Percentiles rank a stretch among this genome's conserved stretches.
These are phyloP conservation scores for Pestalotiopsis sp. DNA, from an alignment of 2,329 filamentous ascomycete species.

Conservation along the genomic window DNA sequence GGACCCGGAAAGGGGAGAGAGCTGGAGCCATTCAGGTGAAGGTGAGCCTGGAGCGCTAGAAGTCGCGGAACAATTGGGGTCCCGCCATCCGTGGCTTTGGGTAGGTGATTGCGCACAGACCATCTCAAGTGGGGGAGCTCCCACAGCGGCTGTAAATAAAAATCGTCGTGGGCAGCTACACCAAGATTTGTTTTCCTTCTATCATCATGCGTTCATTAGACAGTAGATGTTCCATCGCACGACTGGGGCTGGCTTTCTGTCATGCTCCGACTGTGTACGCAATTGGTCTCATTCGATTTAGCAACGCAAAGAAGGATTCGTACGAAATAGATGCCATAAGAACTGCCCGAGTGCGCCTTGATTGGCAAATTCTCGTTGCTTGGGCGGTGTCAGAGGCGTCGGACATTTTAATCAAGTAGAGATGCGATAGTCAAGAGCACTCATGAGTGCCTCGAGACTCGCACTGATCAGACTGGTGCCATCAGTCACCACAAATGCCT, in stretches of 20 bases:
- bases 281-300: constrained; percentile 62
- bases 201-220: constrained; percentile 76
- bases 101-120: not conserved
- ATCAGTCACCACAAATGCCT: not conserved
- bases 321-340: constrained; percentile 64
- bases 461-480: not conserved
- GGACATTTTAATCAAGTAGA: constrained; percentile 54
- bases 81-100: not conserved
- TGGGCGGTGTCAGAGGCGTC: constrained; percentile 85
- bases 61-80: not conserved
- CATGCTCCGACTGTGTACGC: constrained; percentile 52
- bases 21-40: not conserved
- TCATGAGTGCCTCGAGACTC: not conserved
- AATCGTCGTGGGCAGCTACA: not conserved
- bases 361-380: constrained; percentile 54
- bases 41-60: not conserved
- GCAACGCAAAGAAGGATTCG: constrained; percentile 48
- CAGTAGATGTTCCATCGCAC: constrained; percentile 70
- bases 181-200: constrained; percentile 35
- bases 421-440: not conserved
- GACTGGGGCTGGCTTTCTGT: constrained; percentile 70
- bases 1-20: not conserved
- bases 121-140: not conserved
- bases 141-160: not conserved
- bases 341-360: constrained; percentile 66